These are phyloP conservation scores for Taiozyma onychis DNA, from an alignment of 1,139 yeast species.

Conservation along the genomic window DNA sequence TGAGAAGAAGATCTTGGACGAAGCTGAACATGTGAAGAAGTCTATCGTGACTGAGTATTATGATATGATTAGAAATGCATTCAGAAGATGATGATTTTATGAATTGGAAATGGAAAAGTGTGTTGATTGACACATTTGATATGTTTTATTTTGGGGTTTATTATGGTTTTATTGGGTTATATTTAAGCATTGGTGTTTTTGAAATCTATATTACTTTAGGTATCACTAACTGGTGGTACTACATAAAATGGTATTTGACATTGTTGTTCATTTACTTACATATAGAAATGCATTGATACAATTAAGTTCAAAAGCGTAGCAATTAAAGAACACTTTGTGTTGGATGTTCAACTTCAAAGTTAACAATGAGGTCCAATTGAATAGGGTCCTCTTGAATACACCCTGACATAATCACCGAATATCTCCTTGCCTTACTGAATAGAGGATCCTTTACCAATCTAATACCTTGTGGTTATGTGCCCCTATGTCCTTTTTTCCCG, in stretches of 20 bases:
- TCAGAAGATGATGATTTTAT: slow-evolving; percentile 16
- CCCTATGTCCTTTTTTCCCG: too few relatives aligned
- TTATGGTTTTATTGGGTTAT: not conserved
- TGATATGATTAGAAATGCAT: slow-evolving; percentile 28
- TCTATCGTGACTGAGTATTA: slow-evolving; percentile 25
- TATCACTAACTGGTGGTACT: not conserved
- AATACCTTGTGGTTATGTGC: too few relatives aligned
- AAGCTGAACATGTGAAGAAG: slow-evolving; percentile 21
- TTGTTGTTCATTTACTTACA: not conserved
- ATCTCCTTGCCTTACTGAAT: too few relatives aligned
- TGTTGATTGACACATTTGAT: too few relatives aligned
- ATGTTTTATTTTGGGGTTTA: not conserved
- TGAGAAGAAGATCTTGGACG: slow-evolving; percentile 2
- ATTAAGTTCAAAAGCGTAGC: too few relatives aligned
- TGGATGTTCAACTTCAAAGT: too few relatives aligned
- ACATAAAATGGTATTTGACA: not conserved
- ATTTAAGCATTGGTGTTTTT: not conserved
- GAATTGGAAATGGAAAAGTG: not conserved
- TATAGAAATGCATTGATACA: not conserved
- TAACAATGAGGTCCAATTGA: too few relatives aligned
- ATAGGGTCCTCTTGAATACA: too few relatives aligned
- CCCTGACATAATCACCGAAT: too few relatives aligned
- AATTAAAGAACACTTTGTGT: too few relatives aligned
- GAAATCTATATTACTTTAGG: not conserved
- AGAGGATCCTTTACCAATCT: too few relatives aligned